Evolutionary conservation across 1,284 basidiomycete species (phyloP).

Genomic region (Ceratobasidium theobromae): DNA sequence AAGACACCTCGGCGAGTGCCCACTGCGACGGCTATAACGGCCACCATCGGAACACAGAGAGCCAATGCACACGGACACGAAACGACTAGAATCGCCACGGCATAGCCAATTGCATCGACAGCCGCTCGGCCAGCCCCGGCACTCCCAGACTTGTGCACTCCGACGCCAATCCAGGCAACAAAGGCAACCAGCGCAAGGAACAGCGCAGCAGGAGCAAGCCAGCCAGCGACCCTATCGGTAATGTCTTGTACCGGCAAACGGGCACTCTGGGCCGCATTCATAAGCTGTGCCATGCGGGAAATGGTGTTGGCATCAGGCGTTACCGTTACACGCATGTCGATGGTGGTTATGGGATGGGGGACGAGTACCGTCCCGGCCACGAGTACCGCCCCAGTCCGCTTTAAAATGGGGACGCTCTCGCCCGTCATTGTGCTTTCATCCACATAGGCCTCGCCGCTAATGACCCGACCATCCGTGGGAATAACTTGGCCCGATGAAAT

Average conservation of each 20-base stretch:
- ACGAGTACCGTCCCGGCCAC: neutral
- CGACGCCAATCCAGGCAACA: neutral
- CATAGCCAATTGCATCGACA: conserved; percentile 47
- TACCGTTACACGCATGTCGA: conserved; percentile 46
- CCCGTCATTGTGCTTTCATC: conserved; percentile 99
- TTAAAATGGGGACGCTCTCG: conserved; percentile 92
- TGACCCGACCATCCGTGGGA: conserved; percentile 89
- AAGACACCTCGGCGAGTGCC: conserved; percentile 28
- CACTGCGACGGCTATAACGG: conserved; percentile 22
- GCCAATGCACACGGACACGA: conserved; percentile 52
- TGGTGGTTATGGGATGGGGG: conserved; percentile 28
- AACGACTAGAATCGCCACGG: conserved; percentile 50
- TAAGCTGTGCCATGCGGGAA: conserved; percentile 46
- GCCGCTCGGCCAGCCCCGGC: too few relatives aligned
- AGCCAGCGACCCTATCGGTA: conserved; percentile 35
- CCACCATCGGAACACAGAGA: conserved; percentile 40
- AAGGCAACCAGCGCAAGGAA: neutral
- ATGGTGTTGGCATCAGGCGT: conserved; percentile 50
- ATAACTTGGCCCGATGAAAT: conserved; percentile 43
- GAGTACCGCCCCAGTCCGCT: conserved; percentile 42
- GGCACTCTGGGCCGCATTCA: conserved; percentile 38
- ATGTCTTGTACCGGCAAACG: conserved; percentile 30
- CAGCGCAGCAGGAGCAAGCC: conserved; percentile 31
- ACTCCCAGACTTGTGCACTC: neutral
- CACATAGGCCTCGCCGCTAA: conserved; percentile 94